phyloP scores from a whole-genome alignment of 345 rosid genomes.

The Barbarea vulgaris region DNA sequence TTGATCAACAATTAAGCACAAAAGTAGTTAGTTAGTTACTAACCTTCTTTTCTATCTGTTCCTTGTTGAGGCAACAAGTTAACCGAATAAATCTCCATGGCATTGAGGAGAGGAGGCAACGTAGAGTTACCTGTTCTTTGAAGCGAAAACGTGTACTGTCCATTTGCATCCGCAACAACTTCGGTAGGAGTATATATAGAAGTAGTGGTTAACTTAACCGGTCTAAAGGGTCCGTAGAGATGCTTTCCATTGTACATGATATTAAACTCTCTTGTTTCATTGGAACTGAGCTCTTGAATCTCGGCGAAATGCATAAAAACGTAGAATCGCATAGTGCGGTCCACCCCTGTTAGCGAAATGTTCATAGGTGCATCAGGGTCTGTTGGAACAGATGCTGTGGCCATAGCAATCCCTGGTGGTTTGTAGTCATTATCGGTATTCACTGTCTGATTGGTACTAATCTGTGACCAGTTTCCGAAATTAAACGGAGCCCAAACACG shows the following conservation, averaged over 20 bases:
- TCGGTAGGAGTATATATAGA: constrained; percentile 19
- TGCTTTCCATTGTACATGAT: constrained; percentile 33
- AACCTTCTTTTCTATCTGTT: constrained; percentile 50
- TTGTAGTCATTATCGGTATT: constrained; percentile 13
- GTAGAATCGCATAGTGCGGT: constrained; percentile 23
- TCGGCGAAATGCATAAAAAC: constrained; percentile 56
- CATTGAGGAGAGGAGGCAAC: constrained; percentile 64
- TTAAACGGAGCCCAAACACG: constrained; percentile 48
- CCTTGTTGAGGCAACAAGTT: constrained; percentile 32
- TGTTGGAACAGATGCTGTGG: constrained; percentile 44
- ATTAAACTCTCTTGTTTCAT: constrained; percentile 48
- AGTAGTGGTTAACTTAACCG: constrained; percentile 30
- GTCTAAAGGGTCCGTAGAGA: constrained; percentile 43
- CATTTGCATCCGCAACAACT: constrained; percentile 41
- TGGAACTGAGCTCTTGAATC: constrained; percentile 37
- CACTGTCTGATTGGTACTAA: constrained; percentile 29
- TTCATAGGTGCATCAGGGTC: constrained; percentile 31
- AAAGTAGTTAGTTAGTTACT: constrained; percentile 6
- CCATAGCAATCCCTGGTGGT: constrained; percentile 45
- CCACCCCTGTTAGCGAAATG: background rate
- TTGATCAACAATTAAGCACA: constrained; percentile 13
- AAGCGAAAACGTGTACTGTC: constrained; percentile 19
- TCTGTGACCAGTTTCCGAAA: constrained; percentile 4
- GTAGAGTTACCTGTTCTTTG: constrained; percentile 44
- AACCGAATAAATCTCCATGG: constrained; percentile 49